Evolutionary conservation across 2,329 filamentous ascomycete genomes (phyloP).

Genomic region (Escovopsis sp.): DNA sequence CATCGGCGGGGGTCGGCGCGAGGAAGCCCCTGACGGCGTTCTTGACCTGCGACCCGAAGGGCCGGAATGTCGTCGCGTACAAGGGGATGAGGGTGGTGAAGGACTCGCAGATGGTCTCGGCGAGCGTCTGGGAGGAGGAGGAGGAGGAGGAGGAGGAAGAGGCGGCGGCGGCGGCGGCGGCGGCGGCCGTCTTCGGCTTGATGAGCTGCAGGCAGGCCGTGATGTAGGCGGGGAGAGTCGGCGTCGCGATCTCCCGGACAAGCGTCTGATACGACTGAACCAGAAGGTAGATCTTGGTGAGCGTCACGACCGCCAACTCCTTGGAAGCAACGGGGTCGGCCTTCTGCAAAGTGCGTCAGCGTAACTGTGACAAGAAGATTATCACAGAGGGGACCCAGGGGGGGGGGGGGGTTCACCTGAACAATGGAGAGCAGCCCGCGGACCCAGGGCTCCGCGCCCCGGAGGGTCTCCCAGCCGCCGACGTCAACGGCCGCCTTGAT

Average conservation of each 20-base stretch:
- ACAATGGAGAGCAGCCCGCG: slow-evolving; percentile 60
- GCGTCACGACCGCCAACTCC: slow-evolving; percentile 58
- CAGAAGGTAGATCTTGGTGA: slow-evolving; percentile 72
- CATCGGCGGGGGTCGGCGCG: slow-evolving; percentile 46
- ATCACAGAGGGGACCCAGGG: neutral
- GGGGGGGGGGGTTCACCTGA: slow-evolving; percentile 33
- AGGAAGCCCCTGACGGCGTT: slow-evolving; percentile 44
- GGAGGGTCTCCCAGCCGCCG: slow-evolving; percentile 71
- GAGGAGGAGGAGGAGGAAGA: too few relatives aligned
- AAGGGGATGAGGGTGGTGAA: slow-evolving; percentile 60
- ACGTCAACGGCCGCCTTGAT: slow-evolving; percentile 71
- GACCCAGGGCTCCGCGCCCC: slow-evolving; percentile 61
- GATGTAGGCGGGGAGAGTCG: slow-evolving; percentile 61
- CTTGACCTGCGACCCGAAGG: slow-evolving; percentile 55
- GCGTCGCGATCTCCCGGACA: slow-evolving; percentile 75
- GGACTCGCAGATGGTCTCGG: slow-evolving; percentile 56
- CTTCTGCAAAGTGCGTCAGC: slow-evolving; percentile 36
- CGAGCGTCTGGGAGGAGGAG: slow-evolving; percentile 22
- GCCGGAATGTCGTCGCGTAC: slow-evolving; percentile 72
- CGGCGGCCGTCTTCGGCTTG: slow-evolving; percentile 21
- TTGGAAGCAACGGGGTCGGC: slow-evolving; percentile 62
- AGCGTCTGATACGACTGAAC: slow-evolving; percentile 73
- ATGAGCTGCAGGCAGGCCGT: slow-evolving; percentile 56
- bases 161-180: too few relatives aligned
- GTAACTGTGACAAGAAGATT: neutral